Evolutionary conservation across 306 rosid species (phyloP), one percentile per base, ranked within the genome.

Genomic region (Benincasa hispida): DNA sequence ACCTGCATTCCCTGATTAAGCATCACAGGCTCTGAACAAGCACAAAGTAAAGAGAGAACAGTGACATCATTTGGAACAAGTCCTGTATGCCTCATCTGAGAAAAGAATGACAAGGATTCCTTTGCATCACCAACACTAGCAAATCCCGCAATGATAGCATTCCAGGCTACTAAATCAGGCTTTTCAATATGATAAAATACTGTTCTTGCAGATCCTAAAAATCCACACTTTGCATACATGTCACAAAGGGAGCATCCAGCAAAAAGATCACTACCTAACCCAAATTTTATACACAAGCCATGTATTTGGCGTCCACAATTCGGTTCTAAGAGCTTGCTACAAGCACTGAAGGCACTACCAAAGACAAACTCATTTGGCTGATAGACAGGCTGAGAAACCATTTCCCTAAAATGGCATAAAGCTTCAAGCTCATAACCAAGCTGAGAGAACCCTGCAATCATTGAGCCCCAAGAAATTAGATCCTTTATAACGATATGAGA

Each of bases 181-280:
- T 35, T 83, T 47, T 88, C 87, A 50, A 92, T 92, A 42, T 74
- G 83, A 84, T 65, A 66, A 83, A 90, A 92, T 25, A 78, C 87
- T 6, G 18, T 78, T 82, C 80, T 87, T 56, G 93, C 91, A 37
- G 85, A 82, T 67, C 74, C 78, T 61, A 88, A 78, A 63, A 78
- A 78, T 24, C 96, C 87, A 56, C 84, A 82, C 66, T 92, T 92
- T 3, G 93, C 89, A 78, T 89, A 90, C 97, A 92, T 89, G 84
- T 86, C 96, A 79, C 85, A 87, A 17, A 88, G 93, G 32, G 96
- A 89, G 88, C 97, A 90, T 21, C 97, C 96, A 28, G 89, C 88
- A 79, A 87, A 92, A 14, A 54, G 42, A 50, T 92, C 82, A 39
- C 86, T 84, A 78, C 85, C 91, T 42, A 88, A 81, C 74, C 96